Conservation (phyloP, 495 filamentous ascomycete genomes). For the Hyaloscypha hepaticicola region DNA sequence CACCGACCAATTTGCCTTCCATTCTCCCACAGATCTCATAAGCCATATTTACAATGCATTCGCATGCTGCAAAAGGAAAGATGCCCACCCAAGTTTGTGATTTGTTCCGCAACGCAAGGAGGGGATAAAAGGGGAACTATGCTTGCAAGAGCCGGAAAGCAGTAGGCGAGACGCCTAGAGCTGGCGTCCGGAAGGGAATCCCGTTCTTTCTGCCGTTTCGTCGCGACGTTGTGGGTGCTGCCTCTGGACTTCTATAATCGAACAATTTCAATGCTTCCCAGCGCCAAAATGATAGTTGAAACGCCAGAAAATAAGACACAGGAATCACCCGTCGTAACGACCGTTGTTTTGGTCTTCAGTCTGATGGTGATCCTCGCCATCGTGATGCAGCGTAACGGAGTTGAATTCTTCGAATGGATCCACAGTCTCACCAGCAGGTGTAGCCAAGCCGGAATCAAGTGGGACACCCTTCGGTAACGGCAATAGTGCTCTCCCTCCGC, state of each 20-base stretch:
- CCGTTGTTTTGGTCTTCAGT: slow-evolving; percentile 32
- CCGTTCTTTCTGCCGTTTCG: not conserved
- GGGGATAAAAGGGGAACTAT: slow-evolving; percentile 19
- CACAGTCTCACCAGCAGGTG: slow-evolving; percentile 77
- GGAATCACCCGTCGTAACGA: slow-evolving; percentile 29
- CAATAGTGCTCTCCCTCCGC: slow-evolving; percentile 54
- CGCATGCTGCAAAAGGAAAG: slow-evolving; percentile 26
- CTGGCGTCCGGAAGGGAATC: not conserved
- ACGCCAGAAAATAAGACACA: slow-evolving; percentile 7
- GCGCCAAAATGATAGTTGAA: slow-evolving; percentile 4
- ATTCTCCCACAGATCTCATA: slow-evolving; percentile 29
- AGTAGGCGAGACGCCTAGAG: not conserved
- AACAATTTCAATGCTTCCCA: slow-evolving; percentile 10
- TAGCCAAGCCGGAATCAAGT: slow-evolving; percentile 79
- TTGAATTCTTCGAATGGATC: slow-evolving; percentile 99
- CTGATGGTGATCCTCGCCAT: slow-evolving; percentile 65
- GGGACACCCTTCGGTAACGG: slow-evolving; percentile 66
- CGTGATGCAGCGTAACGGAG: slow-evolving; percentile 95
- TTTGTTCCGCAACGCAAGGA: slow-evolving; percentile 5
- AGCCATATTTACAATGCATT: slow-evolving; percentile 30
- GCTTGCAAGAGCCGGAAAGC: slow-evolving; percentile 12
- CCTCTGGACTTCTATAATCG: slow-evolving; percentile 6
- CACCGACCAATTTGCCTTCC: slow-evolving; percentile 20
- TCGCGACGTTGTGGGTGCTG: not conserved
- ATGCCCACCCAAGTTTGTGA: slow-evolving; percentile 26